Evolutionary conservation across 2,329 filamentous ascomycete species (phyloP).

Genomic region (Talaromyces sp.): DNA sequence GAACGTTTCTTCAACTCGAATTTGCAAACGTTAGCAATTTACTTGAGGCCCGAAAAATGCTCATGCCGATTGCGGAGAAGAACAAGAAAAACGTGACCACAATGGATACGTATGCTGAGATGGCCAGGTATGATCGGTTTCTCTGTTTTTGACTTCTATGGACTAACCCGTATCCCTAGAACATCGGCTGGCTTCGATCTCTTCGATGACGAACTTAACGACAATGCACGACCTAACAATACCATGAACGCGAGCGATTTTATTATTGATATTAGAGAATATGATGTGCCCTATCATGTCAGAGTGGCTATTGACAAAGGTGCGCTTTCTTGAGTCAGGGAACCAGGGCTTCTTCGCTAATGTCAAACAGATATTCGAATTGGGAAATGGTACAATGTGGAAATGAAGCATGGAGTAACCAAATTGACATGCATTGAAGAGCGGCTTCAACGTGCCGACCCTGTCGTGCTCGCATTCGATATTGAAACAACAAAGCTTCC

Average conservation of each 20-base stretch:
- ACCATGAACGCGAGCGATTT: conserved; percentile 91
- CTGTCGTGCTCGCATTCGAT: conserved; percentile 98
- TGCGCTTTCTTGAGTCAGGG: conserved; percentile 31
- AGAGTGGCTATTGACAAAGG: conserved; percentile 94
- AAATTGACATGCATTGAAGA: conserved; percentile 82
- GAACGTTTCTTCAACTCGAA: conserved; percentile 79
- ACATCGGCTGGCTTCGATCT: conserved; percentile 83
- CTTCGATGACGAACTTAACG: conserved; percentile 84
- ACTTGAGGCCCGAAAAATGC: conserved; percentile 73
- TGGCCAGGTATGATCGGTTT: conserved; percentile 60
- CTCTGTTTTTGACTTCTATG: conserved; percentile 7
- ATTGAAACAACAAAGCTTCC: conserved; percentile 96
- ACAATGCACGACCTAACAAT: conserved; percentile 72
- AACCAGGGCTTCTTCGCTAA: conserved; percentile 17
- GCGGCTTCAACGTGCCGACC: conserved; percentile 82
- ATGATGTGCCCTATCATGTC: conserved; percentile 98
- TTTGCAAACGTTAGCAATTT: conserved; percentile 87
- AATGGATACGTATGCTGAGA: conserved; percentile 97
- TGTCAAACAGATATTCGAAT: conserved; percentile 72
- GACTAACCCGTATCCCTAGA: conserved; percentile 37
- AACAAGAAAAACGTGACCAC: conserved; percentile 95
- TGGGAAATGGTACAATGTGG: conserved; percentile 94
- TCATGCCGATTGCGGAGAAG: conserved; percentile 89
- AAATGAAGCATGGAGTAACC: conserved; percentile 85
- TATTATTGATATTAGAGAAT: conserved; percentile 97